phyloP scores from a whole-genome alignment of 2,329 filamentous ascomycete genomes.

The Ophiostoma sp. region DNA sequence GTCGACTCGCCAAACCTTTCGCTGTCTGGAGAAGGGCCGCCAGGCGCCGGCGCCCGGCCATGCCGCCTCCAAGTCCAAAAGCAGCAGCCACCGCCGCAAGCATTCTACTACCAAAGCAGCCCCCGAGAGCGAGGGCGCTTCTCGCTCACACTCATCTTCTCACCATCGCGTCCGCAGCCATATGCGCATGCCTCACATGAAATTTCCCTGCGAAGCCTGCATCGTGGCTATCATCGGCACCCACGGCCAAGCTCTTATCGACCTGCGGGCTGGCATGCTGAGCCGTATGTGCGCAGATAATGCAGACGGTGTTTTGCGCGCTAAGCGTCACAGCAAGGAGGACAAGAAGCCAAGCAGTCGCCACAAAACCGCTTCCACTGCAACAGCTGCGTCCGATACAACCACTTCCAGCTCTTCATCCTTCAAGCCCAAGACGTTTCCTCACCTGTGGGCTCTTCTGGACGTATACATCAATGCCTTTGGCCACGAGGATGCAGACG shows the following conservation, averaged over 20 bases:
- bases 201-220: slow-evolving; percentile 48
- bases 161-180: background rate
- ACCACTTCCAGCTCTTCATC: background rate
- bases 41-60: slow-evolving; percentile 13
- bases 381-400: background rate
- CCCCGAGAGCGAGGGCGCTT: background rate
- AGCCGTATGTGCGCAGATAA: slow-evolving; percentile 34
- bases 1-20: slow-evolving; percentile 22
- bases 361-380: background rate
- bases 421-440: background rate
- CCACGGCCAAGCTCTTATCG: slow-evolving; percentile 38
- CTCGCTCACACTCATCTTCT: background rate
- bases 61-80: slow-evolving; percentile 1
- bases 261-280: slow-evolving; percentile 43
- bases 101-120: background rate
- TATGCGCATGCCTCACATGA: slow-evolving; percentile 23
- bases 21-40: slow-evolving; percentile 19
- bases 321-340: background rate
- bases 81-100: background rate
- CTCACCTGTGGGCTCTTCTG: slow-evolving; percentile 36
- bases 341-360: background rate
- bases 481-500: slow-evolving; percentile 8
- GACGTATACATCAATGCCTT: slow-evolving; percentile 41
- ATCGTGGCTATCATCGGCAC: slow-evolving; percentile 47
- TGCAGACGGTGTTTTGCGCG: background rate